These are phyloP conservation scores for Phaffia australis DNA, from an alignment of 768 basidiomycete species.

Conservation along the genomic window DNA sequence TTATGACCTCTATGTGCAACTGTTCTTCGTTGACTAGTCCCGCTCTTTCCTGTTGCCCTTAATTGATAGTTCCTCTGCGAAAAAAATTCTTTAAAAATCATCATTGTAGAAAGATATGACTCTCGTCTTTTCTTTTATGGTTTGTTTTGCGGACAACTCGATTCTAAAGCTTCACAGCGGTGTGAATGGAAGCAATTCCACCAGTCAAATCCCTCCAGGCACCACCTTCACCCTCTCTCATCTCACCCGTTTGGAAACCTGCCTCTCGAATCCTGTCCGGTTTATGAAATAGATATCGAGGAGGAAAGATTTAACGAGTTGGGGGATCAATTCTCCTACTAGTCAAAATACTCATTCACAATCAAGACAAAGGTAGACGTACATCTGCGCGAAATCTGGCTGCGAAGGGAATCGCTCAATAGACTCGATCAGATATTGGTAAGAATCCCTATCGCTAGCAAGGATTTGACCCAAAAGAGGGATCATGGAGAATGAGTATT, in stretches of 20 bases:
- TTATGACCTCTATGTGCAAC: no score
- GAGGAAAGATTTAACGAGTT: background rate
- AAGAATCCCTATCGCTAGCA: conserved; percentile 86
- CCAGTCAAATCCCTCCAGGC: conserved; percentile 73
- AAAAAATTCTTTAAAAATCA: no score
- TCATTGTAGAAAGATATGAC: no score
- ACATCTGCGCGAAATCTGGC: conserved; percentile 74
- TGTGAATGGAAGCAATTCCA: conserved; percentile 62
- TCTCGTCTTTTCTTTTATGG: no score
- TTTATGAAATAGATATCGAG: background rate
- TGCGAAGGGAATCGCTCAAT: conserved; percentile 88
- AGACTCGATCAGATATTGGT: conserved; percentile 86
- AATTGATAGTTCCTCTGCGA: no score
- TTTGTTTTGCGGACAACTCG: no score
- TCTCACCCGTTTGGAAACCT: conserved; percentile 39
- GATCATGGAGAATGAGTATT: conserved; percentile 91
- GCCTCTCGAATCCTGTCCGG: conserved; percentile 35
- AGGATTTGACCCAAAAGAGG: conserved; percentile 91
- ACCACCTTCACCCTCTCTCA: conserved; percentile 38
- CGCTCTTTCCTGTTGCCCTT: no score
- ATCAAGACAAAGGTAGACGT: conserved; percentile 17
- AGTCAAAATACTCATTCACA: background rate
- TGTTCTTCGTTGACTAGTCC: no score
- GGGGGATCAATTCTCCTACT: conserved; percentile 7
- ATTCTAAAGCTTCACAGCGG: conserved; percentile 20